Base-by-base conservation (phyloP, 2,329 filamentous ascomycete species). In the Talaromyces amestolkiae region DNA sequence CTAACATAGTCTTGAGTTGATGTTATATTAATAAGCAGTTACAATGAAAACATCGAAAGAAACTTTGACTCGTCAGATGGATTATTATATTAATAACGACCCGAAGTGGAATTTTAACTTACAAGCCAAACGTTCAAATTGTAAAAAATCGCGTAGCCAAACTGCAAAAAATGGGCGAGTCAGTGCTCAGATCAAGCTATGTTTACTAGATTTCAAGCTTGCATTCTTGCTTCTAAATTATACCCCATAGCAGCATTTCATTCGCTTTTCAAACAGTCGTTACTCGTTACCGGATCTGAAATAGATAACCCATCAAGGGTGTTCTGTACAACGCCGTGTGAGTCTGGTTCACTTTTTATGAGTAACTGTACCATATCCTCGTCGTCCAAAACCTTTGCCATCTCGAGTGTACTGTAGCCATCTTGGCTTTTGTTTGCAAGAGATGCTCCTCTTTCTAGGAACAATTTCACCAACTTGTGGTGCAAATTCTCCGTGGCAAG, bases 361-460 rank as follows among this genome's bases (percentile, higher is more conserved):
- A 33, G 15, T 54, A 17, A 35, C 17, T 35, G 27, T 31, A 33
- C 15, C 15, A 35, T 54, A 3, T 24, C 15, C 13, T 54, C 5
- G 51, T 35, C 27, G 11, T 54, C 51, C 5, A 22, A 10, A 33
- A 33, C 17, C 17, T n/a, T 17, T 19, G 56, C 35, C 15, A 45
- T 27, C 4, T 60, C 37, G 7, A 60, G n/a, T 3, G 35, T 35
- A 24, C 31, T 60, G 11, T 47, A 22, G 27, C 27, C 56, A 15
- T 60, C 56, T 43, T 11, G 37, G 17, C 37, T 47, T 24, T 22
- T 60, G 4, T 72, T 77, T 39, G 78, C 73, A 11, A 76, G 69
- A 37, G 72, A 70, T 13, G 79, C 79, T 11, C 75, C 74, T 3
- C 67, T 71, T 1, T 69, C 70, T 43, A 60, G n/a, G 22, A 60